Percentiles rank a stretch among this genome's conserved stretches.
Conservation (phyloP, 1,284 basidiomycete species). For the Xerocomus cyaneibrunnescens region DNA sequence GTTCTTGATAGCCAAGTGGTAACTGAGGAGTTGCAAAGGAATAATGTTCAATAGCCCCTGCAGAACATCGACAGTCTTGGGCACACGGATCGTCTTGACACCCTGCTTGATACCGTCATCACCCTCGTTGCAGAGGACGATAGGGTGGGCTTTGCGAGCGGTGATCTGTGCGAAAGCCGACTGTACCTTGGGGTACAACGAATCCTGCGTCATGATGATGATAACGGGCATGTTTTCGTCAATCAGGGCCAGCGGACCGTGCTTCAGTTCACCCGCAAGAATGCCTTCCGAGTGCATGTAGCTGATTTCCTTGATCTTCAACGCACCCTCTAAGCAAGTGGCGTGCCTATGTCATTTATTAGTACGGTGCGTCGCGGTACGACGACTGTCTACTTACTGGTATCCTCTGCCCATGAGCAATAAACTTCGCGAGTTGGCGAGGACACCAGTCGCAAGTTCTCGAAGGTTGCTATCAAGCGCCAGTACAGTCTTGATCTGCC, state of each 20-base stretch:
- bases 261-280: conserved; percentile 97
- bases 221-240: conserved; percentile 99
- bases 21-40: conserved; percentile 93
- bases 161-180: conserved; percentile 96
- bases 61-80: conserved; percentile 90
- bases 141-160: conserved; percentile 93
- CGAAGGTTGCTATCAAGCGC: conserved; percentile 80
- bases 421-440: conserved; percentile 82
- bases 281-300: conserved; percentile 95
- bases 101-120: conserved; percentile 79
- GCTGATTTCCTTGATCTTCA: conserved; percentile 99
- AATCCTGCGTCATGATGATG: conserved; percentile 99
- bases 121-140: conserved; percentile 95
- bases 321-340: conserved; percentile 95
- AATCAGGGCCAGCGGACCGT: conserved; percentile 95
- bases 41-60: conserved; percentile 98
- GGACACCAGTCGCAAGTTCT: conserved; percentile 78
- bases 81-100: conserved; percentile 89
- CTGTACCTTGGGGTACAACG: conserved; percentile 97
- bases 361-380: neutral
- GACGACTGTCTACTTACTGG: conserved; percentile 57
- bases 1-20: conserved; percentile 94
- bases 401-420: conserved; percentile 98
- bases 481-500: conserved; percentile 88
- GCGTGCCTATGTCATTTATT: conserved; percentile 57